Conservation (phyloP, 148 eudicot species). For the Arctostaphylos glauca region DNA sequence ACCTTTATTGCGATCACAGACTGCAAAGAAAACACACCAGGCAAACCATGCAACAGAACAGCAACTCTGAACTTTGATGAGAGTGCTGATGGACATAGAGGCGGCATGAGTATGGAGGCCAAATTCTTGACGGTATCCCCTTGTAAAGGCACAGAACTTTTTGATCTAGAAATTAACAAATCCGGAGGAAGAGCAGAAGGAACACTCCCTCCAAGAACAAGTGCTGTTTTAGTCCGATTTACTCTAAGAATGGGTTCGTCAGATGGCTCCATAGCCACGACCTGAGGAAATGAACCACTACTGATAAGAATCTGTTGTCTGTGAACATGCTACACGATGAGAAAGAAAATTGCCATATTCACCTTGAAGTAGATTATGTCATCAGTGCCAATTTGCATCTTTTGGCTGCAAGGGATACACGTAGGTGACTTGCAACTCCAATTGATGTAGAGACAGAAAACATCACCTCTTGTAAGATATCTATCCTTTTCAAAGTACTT, state of each 20-base stretch:
- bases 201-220: slow-evolving; percentile 85
- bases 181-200: slow-evolving; percentile 85
- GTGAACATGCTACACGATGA: slow-evolving; percentile 17
- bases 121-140: slow-evolving; percentile 49
- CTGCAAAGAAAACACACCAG: slow-evolving; percentile 48
- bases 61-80: slow-evolving; percentile 81
- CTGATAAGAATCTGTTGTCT: slow-evolving; percentile 1
- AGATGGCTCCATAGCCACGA: slow-evolving; percentile 80
- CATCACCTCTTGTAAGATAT: slow-evolving; percentile 75
- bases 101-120: slow-evolving; percentile 72
- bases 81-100: slow-evolving; percentile 75
- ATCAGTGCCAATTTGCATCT: slow-evolving; percentile 31
- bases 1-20: background rate
- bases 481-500: slow-evolving; percentile 74
- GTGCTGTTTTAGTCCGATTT: slow-evolving; percentile 71
- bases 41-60: slow-evolving; percentile 65
- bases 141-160: slow-evolving; percentile 51
- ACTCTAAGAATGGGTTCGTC: slow-evolving; percentile 67
- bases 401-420: slow-evolving; percentile 70
- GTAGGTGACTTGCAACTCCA: slow-evolving; percentile 81
- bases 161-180: slow-evolving; percentile 40
- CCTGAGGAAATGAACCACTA: slow-evolving; percentile 44
- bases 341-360: slow-evolving; percentile 13
- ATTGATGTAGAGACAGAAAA: slow-evolving; percentile 66
- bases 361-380: slow-evolving; percentile 83